Conservation (phyloP, 2,329 filamentous ascomycete genomes). For the Coniochaeta sp. region DNA sequence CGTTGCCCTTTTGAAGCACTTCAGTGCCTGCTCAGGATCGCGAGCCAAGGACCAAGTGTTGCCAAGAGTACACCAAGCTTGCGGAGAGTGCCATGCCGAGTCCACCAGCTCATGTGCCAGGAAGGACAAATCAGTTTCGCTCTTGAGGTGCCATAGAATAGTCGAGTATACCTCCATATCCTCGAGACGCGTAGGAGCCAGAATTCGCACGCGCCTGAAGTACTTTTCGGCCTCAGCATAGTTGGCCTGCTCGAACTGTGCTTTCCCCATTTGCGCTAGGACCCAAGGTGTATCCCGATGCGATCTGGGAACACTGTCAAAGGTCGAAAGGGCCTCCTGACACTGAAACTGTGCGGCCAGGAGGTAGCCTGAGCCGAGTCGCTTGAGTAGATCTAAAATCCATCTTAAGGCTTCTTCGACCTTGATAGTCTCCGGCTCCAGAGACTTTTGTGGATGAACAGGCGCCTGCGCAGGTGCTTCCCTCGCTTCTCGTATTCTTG, state of each 20-base stretch:
- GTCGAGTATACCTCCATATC: constrained; percentile 99
- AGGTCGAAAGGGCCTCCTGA: constrained; percentile 66
- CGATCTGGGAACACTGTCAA: constrained; percentile 59
- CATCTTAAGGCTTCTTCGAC: constrained; percentile 69
- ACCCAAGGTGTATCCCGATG: constrained; percentile 94
- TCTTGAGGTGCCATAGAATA: constrained; percentile 95
- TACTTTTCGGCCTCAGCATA: constrained; percentile 83
- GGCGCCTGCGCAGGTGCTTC: constrained; percentile 24
- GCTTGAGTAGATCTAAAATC: constrained; percentile 73
- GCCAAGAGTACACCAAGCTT: constrained; percentile 92
- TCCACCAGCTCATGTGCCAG: constrained; percentile 87
- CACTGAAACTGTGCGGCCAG: constrained; percentile 73
- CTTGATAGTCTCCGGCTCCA: constrained; percentile 49
- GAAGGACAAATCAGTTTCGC: constrained; percentile 85
- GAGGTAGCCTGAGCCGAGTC: constrained; percentile 74
- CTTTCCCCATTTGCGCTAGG: constrained; percentile 80
- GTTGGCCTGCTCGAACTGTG: constrained; percentile 82
- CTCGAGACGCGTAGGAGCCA: constrained; percentile 75
- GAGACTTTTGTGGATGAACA: constrained; percentile 27
- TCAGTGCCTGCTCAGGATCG: constrained; percentile 89
- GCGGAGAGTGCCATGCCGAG: constrained; percentile 77
- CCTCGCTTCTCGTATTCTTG: constrained; percentile 32
- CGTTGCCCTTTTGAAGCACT: constrained; percentile 90
- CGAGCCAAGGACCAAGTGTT: constrained; percentile 90
- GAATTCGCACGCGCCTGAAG: constrained; percentile 70